Evolutionary conservation across 2,329 filamentous ascomycete genomes (phyloP).

Genomic region (Neospermospora avenae): DNA sequence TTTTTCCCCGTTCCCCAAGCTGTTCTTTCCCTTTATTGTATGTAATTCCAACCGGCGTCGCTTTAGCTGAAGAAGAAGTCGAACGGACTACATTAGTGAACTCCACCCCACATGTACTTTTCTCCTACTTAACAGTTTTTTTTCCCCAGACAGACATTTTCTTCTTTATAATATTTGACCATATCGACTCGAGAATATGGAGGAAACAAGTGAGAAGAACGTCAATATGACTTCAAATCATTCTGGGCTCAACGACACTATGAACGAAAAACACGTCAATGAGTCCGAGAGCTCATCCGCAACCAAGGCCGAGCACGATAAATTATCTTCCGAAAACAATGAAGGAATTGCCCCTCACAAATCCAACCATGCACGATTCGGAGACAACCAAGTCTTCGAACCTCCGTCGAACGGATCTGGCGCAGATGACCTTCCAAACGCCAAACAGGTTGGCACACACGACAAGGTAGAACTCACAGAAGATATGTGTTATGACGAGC

Average conservation of each 20-base stretch:
- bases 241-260: neutral
- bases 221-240: neutral
- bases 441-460: slow-evolving; percentile 19
- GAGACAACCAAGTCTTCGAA: slow-evolving; percentile 12
- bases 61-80: neutral
- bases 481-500: slow-evolving; percentile 61
- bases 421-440: slow-evolving; percentile 10
- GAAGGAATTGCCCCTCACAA: slow-evolving; percentile 8
- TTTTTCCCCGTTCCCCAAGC: neutral
- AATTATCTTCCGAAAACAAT: neutral
- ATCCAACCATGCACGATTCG: slow-evolving; percentile 18
- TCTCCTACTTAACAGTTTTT: neutral
- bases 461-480: slow-evolving; percentile 43
- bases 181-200: neutral
- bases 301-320: slow-evolving; percentile 13
- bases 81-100: neutral
- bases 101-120: neutral
- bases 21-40: neutral
- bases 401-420: neutral
- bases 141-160: neutral
- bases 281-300: slow-evolving; percentile 19
- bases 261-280: neutral
- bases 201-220: neutral
- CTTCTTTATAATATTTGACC: neutral
- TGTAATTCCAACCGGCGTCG: neutral